These are phyloP conservation scores for Musa itinerans DNA, from an alignment of 176 grass and related monocot species.

Conservation along the genomic window DNA sequence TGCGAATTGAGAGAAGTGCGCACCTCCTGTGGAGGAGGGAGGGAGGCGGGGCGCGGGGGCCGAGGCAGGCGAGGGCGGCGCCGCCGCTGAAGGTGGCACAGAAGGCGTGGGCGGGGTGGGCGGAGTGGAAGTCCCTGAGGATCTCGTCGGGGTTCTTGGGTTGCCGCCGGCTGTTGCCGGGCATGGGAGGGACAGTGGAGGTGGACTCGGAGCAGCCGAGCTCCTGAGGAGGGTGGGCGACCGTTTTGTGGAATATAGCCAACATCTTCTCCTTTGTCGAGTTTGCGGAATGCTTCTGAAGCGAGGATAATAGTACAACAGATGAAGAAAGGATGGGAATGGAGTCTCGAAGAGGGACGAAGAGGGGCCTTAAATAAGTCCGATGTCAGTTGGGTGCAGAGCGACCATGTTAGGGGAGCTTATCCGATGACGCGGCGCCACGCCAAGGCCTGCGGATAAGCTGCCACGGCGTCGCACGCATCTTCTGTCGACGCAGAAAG, in stretches of 20 bases:
- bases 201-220: background rate
- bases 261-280: conserved; percentile 1
- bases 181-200: background rate
- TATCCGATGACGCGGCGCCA: background rate
- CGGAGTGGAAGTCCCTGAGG: conserved; percentile 11
- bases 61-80: conserved; percentile 12
- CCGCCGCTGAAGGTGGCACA: conserved; percentile 17
- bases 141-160: conserved; percentile 18
- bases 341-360: background rate
- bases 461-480: no score
- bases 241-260: conserved; percentile 16
- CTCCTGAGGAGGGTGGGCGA: conserved; percentile 15
- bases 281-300: background rate
- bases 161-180: background rate
- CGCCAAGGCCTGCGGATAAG: background rate
- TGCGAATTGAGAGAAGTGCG: no score
- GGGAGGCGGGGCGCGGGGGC: background rate
- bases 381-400: background rate
- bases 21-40: background rate
- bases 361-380: background rate
- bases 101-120: conserved; percentile 14
- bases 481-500: no score
- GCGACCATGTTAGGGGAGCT: background rate
- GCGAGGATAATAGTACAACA: background rate
- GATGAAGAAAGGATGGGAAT: background rate